Evolutionary conservation across 768 basidiomycete genomes (phyloP).

Genomic region (Cytidiella melzeri): DNA sequence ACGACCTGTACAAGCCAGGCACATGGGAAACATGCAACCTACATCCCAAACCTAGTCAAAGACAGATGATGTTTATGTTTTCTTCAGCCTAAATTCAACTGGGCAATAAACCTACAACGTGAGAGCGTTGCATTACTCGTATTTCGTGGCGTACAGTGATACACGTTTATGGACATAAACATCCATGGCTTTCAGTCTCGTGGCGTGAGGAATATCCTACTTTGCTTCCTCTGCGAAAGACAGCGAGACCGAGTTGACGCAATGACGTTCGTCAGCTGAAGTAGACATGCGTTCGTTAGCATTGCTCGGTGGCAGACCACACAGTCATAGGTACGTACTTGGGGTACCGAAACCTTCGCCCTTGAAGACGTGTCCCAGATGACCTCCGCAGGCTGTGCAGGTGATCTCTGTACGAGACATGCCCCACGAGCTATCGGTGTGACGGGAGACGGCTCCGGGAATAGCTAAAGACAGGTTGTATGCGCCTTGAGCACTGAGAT

Average conservation of each 20-base stretch:
- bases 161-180: no score
- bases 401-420: constrained; percentile 80
- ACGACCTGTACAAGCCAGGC: no score
- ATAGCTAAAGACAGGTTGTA: constrained; percentile 47
- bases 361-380: constrained; percentile 94
- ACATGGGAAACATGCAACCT: no score
- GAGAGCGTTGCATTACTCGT: no score
- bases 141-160: no score
- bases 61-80: no score
- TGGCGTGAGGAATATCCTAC: no score
- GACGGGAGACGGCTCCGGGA: constrained; percentile 79
- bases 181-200: no score
- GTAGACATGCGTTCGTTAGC: not conserved
- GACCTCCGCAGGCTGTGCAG: constrained; percentile 87
- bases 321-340: constrained; percentile 40
- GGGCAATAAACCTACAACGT: no score
- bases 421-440: constrained; percentile 64
- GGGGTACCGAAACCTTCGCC: constrained; percentile 81
- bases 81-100: no score
- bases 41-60: no score
- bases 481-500: not conserved
- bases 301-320: no score
- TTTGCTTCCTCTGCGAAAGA: constrained; percentile 56
- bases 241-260: constrained; percentile 85
- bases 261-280: constrained; percentile 80